Percentiles rank a stretch among this genome's conserved stretches.
phyloP scores from a whole-genome alignment of 345 rosid genomes.

The Melastoma malabathricum region DNA sequence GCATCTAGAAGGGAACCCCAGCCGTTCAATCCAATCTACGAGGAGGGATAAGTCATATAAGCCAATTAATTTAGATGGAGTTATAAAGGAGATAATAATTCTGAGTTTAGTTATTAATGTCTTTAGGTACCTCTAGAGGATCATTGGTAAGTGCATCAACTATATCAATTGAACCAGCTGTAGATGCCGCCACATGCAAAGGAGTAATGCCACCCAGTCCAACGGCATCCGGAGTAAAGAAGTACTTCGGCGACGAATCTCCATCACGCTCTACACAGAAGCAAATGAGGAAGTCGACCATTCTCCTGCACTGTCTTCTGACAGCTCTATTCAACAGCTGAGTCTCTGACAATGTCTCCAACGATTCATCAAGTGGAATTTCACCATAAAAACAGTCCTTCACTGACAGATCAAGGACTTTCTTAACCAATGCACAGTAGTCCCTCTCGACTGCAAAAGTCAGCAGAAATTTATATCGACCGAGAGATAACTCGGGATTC shows the following conservation, averaged over 20 bases:
- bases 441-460: constrained; percentile 68
- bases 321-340: constrained; percentile 73
- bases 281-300: constrained; percentile 54
- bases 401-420: constrained; percentile 48
- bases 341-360: constrained; percentile 44
- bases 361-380: constrained; percentile 32
- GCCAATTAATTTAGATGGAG: background rate
- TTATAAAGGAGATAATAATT: background rate
- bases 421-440: constrained; percentile 44
- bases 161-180: constrained; percentile 45
- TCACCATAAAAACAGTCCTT: constrained; percentile 28
- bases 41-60: background rate
- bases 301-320: constrained; percentile 47
- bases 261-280: constrained; percentile 19
- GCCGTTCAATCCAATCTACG: constrained; percentile 55
- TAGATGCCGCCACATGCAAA: constrained; percentile 76
- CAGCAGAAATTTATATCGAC: constrained; percentile 61
- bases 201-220: constrained; percentile 82
- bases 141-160: constrained; percentile 75
- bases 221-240: constrained; percentile 49
- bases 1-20: constrained; percentile 60
- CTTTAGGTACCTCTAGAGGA: constrained; percentile 50
- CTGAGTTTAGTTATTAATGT: too few relatives aligned
- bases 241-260: constrained; percentile 17
- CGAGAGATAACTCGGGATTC: constrained; percentile 30